Evolutionary conservation across 2,329 filamentous ascomycete species (phyloP).

Genomic region (Massarina eburnea): DNA sequence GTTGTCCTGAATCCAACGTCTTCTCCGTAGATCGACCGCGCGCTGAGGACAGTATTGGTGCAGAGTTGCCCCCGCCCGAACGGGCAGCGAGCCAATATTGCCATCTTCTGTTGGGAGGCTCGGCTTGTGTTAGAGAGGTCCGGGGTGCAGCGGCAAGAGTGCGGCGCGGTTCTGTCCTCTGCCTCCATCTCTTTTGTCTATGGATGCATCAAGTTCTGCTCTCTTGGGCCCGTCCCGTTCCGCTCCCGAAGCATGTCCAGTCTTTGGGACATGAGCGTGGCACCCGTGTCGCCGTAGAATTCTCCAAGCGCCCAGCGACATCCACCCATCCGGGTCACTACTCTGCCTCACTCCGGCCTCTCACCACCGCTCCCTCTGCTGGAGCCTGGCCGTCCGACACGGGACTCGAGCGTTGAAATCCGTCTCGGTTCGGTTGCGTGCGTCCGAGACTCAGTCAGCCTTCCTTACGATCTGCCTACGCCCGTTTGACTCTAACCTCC

Average conservation of each 20-base stretch:
- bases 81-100: not conserved
- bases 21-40: not conserved
- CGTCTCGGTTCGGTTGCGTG: not conserved
- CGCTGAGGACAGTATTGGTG: slow-evolving; percentile 1
- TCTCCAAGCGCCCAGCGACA: not conserved
- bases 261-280: slow-evolving; percentile 5
- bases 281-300: slow-evolving; percentile 1
- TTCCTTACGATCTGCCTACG: slow-evolving; percentile 7
- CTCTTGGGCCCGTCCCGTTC: slow-evolving; percentile 16
- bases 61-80: not conserved
- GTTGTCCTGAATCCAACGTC: not conserved
- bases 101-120: not conserved
- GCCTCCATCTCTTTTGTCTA: not conserved
- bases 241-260: slow-evolving; percentile 11
- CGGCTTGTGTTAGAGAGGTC: not conserved
- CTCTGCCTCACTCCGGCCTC: not conserved
- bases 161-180: not conserved
- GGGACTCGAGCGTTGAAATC: not conserved
- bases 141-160: not conserved
- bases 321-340: slow-evolving; percentile 1
- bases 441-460: not conserved
- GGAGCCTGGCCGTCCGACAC: slow-evolving; percentile 7
- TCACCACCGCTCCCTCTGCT: slow-evolving; percentile 3
- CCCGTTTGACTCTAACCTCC: slow-evolving; percentile 8
- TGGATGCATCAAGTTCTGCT: slow-evolving; percentile 5